These are phyloP conservation scores for Metschnikowia amazonensis DNA, from an alignment of 805 yeast genomes.

Conservation along the genomic window DNA sequence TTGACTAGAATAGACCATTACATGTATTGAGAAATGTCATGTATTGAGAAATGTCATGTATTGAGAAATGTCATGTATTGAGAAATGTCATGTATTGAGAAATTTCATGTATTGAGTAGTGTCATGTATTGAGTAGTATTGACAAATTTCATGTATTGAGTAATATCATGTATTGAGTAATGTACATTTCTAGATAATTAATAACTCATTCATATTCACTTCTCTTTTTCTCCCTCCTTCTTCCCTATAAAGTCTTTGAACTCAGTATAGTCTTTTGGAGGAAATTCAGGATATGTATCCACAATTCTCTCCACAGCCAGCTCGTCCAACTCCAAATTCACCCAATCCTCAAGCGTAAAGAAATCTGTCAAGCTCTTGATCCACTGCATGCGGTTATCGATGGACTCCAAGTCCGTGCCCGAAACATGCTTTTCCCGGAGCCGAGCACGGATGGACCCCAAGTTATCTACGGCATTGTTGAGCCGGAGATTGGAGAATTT, in stretches of 20 bases:
- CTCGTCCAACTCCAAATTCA: slow-evolving; percentile 32
- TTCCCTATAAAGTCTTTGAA: slow-evolving; percentile 16
- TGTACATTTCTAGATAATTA: too few species aligned
- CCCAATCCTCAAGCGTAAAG: slow-evolving; percentile 58
- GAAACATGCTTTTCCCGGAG: slow-evolving; percentile 46
- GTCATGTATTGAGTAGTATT: too few species aligned
- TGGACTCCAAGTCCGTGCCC: slow-evolving; percentile 42
- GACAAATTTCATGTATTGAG: too few species aligned
- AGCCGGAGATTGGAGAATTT: slow-evolving; percentile 44
- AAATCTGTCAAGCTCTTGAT: slow-evolving; percentile 61
- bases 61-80: too few species aligned
- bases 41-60: too few species aligned
- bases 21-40: too few species aligned
- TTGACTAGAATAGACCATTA: too few species aligned
- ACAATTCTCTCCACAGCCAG: slow-evolving; percentile 39
- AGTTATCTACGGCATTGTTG: slow-evolving; percentile 56
- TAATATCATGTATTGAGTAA: too few species aligned
- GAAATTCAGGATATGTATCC: slow-evolving; percentile 47
- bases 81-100: too few species aligned
- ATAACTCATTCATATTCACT: too few species aligned
- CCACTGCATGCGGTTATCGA: slow-evolving; percentile 68
- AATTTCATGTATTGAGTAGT: too few species aligned
- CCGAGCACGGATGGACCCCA: slow-evolving; percentile 51
- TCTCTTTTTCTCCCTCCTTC: too few species aligned
- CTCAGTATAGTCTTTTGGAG: slow-evolving; percentile 31